A percentile compares a stretch with the other conserved stretches of the same genome.
phyloP scores from a whole-genome alignment of 2,329 filamentous ascomycete genomes.

The Aspergillus sp. region DNA sequence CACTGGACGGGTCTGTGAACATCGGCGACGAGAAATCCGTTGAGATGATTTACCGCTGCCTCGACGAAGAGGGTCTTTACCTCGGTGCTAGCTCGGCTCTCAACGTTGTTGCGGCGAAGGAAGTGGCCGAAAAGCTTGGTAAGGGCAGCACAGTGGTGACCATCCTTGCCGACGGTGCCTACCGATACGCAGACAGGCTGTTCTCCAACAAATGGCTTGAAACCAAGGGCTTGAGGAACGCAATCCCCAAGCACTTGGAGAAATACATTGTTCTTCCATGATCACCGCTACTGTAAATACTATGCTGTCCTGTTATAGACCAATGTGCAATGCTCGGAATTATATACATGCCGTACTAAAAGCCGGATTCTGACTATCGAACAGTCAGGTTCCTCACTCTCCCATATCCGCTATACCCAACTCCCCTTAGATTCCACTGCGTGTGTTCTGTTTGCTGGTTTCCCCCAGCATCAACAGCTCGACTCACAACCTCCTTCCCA shows the following conservation, averaged over 20 bases:
- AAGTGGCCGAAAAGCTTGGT: constrained; percentile 87
- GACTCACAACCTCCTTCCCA: constrained; percentile 50
- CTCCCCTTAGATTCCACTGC: constrained; percentile 60
- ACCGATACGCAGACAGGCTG: constrained; percentile 88
- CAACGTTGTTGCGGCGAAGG: constrained; percentile 93
- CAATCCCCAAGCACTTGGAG: constrained; percentile 79
- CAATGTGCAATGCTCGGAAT: neutral
- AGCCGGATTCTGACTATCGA: constrained; percentile 14
- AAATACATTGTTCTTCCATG: constrained; percentile 93
- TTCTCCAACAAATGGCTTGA: constrained; percentile 91
- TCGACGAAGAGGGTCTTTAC: constrained; percentile 95
- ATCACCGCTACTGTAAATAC: constrained; percentile 11
- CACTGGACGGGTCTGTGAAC: constrained; percentile 80
- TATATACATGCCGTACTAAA: neutral
- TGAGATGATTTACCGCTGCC: constrained; percentile 93
- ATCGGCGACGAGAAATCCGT: constrained; percentile 93
- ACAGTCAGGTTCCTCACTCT: constrained; percentile 53
- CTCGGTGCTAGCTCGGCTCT: constrained; percentile 89
- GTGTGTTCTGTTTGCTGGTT: constrained; percentile 51
- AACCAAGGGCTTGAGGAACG: constrained; percentile 76
- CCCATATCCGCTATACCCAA: constrained; percentile 62
- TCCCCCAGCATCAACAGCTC: constrained; percentile 55
- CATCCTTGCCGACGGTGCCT: constrained; percentile 93
- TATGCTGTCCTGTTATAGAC: constrained; percentile 8
- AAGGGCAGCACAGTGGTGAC: constrained; percentile 90